Conservation (phyloP, 805 yeast genomes). For the Myxozyma mucilagina region DNA sequence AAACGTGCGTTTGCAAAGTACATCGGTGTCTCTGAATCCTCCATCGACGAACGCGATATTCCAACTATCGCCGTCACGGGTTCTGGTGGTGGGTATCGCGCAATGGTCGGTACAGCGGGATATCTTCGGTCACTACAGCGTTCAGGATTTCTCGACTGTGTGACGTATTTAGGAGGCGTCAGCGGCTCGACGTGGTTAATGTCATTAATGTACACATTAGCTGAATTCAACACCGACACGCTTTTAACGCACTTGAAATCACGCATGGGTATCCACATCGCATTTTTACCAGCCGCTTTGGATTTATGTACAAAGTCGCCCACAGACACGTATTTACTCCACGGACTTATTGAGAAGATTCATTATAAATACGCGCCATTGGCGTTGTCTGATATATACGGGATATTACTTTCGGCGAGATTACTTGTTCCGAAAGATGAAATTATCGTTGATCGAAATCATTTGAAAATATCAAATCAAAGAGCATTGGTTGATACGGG, state of each 20-base stretch:
- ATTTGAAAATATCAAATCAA: conserved; percentile 32
- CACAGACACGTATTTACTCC: conserved; percentile 31
- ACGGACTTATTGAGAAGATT: conserved; percentile 30
- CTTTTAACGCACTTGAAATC: conserved; percentile 29
- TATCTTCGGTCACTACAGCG: conserved; percentile 27
- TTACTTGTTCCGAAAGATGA: conserved; percentile 29
- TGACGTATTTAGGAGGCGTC: conserved; percentile 34
- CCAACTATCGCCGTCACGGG: conserved; percentile 35
- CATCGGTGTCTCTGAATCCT: conserved; percentile 20
- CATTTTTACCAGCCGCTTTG: conserved; percentile 25
- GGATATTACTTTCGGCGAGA: conserved; percentile 30
- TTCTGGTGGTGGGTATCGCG: conserved; percentile 36
- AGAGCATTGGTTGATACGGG: conserved; percentile 30
- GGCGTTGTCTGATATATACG: conserved; percentile 32
- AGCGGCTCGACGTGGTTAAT: conserved; percentile 35
- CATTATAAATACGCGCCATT: conserved; percentile 13
- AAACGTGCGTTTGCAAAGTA: conserved; percentile 28
- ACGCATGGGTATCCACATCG: conserved; percentile 28
- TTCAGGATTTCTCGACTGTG: conserved; percentile 33
- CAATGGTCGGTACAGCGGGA: conserved; percentile 33
- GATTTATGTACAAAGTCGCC: conserved; percentile 30
- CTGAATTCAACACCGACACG: conserved; percentile 13
- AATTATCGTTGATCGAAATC: conserved; percentile 16
- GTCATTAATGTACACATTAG: conserved; percentile 31
- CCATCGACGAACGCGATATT: conserved; percentile 32